A percentile compares a stretch with the other conserved stretches of the same genome.
These are phyloP conservation scores for Trichoderma arundinaceum DNA, from an alignment of 2,329 filamentous ascomycete genomes.

Conservation along the genomic window DNA sequence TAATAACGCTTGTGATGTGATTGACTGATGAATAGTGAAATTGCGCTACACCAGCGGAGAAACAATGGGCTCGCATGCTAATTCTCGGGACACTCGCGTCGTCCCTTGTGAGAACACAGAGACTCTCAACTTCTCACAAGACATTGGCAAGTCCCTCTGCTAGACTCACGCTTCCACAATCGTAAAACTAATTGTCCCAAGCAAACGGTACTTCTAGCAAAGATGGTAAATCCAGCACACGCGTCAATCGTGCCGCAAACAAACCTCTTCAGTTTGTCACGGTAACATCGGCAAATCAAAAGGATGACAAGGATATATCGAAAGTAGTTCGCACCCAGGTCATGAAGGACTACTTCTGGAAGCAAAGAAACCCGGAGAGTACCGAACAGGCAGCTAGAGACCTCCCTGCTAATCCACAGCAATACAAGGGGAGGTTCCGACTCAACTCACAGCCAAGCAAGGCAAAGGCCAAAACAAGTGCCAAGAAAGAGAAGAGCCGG, in stretches of 20 bases:
- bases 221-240: neutral
- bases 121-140: neutral
- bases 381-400: neutral
- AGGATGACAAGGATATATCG: conserved; percentile 8
- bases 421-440: conserved; percentile 26
- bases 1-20: no score
- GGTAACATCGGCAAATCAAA: conserved; percentile 2
- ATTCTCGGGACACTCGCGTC: neutral
- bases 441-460: conserved; percentile 3
- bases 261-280: conserved; percentile 19
- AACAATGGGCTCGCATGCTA: neutral
- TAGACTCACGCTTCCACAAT: neutral
- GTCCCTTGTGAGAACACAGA: neutral
- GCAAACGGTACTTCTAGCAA: neutral
- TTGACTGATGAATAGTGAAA: neutral
- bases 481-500: neutral
- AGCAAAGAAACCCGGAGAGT: neutral
- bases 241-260: no score
- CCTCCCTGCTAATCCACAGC: neutral
- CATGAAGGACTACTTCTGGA: conserved; percentile 27
- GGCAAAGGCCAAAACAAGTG: neutral
- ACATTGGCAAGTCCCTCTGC: neutral
- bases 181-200: neutral
- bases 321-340: conserved; percentile 24
- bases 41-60: no score